phyloP scores from a whole-genome alignment of 1,284 basidiomycete species.

The Cryptococcus sp. region DNA sequence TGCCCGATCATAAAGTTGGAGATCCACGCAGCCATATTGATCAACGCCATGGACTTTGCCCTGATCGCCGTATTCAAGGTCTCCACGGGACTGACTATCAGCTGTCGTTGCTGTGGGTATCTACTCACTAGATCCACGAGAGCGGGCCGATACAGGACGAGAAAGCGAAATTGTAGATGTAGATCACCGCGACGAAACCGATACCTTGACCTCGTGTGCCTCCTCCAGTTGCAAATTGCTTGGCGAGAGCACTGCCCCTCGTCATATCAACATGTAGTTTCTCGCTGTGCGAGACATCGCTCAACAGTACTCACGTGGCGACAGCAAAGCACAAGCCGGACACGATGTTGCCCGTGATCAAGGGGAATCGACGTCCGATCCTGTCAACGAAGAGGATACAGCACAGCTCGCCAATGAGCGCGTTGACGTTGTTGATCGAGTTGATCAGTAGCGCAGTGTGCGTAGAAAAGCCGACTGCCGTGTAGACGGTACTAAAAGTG shows the following conservation, averaged over 20 bases:
- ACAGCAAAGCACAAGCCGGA: constrained; percentile 52
- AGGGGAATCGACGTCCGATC: constrained; percentile 59
- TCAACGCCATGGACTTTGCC: constrained; percentile 64
- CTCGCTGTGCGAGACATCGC: not conserved
- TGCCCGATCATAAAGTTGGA: constrained; percentile 58
- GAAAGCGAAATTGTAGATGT: constrained; percentile 39
- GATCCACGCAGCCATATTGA: constrained; percentile 59
- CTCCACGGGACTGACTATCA: constrained; percentile 46
- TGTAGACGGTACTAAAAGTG: constrained; percentile 22
- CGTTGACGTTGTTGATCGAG: constrained; percentile 64
- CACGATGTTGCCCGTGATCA: constrained; percentile 61
- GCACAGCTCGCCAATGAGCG: constrained; percentile 61
- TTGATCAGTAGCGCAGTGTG: constrained; percentile 61
- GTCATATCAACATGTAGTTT: no score
- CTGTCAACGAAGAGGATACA: constrained; percentile 64
- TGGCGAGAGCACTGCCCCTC: constrained; percentile 18
- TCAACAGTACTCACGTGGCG: constrained; percentile 31
- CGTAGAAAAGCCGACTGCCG: constrained; percentile 55
- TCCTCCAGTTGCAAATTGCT: constrained; percentile 18
- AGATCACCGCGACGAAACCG: constrained; percentile 37
- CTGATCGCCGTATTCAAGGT: constrained; percentile 63
- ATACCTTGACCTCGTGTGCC: constrained; percentile 27
- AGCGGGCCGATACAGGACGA: constrained; percentile 40
- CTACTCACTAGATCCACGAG: constrained; percentile 41
- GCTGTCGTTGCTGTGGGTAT: constrained; percentile 7